Evolutionary conservation across 2,329 filamentous ascomycete genomes (phyloP).

Genomic region (Fusarium sp.): DNA sequence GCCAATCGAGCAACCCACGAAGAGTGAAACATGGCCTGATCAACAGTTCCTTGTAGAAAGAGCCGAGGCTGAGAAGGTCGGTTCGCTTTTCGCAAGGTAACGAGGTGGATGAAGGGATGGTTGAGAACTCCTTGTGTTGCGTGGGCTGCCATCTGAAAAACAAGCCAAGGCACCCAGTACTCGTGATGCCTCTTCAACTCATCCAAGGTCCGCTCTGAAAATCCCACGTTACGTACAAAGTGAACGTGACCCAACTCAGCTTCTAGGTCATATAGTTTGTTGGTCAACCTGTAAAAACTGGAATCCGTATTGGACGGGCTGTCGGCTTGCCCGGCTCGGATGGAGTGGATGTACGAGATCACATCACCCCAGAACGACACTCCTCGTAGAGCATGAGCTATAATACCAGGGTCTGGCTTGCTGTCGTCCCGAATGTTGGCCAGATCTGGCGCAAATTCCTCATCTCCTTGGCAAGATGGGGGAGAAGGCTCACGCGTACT

Average conservation of each 20-base stretch:
- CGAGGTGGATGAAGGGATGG: constrained; percentile 39
- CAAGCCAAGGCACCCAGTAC: constrained; percentile 38
- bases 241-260: constrained; percentile 23
- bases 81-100: constrained; percentile 16
- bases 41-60: constrained; percentile 35
- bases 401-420: constrained; percentile 29
- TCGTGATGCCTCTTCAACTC: constrained; percentile 32
- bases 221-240: constrained; percentile 39
- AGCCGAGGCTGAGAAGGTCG: constrained; percentile 29
- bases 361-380: constrained; percentile 36
- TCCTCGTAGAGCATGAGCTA: constrained; percentile 20
- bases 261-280: constrained; percentile 35
- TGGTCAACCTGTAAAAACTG: constrained; percentile 33
- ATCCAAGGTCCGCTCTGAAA: constrained; percentile 27
- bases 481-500: constrained; percentile 31
- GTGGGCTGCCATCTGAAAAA: constrained; percentile 34
- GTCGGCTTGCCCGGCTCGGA: constrained; percentile 30
- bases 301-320: constrained; percentile 33
- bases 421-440: constrained; percentile 28
- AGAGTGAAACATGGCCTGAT: constrained; percentile 41
- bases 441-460: constrained; percentile 33
- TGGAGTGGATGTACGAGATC: constrained; percentile 26
- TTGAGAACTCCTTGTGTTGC: constrained; percentile 33
- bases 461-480: constrained; percentile 3
- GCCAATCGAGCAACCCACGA: constrained; percentile 35